phyloP scores from a whole-genome alignment of 805 yeast genomes.

The Lipomyces japonicus region DNA sequence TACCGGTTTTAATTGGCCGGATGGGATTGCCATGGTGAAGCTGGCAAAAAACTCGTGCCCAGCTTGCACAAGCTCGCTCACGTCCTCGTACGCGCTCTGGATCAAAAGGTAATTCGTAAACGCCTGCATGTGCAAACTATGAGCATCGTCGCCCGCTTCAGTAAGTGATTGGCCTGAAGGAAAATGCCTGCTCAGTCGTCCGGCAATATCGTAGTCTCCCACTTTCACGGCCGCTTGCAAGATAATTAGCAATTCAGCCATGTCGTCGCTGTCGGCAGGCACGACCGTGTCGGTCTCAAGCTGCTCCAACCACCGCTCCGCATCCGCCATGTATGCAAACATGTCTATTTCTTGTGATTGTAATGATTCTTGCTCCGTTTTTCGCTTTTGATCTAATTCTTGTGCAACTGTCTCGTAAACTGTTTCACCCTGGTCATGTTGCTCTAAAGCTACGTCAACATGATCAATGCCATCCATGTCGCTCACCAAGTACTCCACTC shows the following conservation, averaged over 20 bases:
- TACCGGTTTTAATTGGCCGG: conserved; percentile 20
- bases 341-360: too few species aligned
- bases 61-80: neutral
- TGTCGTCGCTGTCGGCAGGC: neutral
- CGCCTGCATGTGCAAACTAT: conserved; percentile 9
- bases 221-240: too few species aligned
- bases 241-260: neutral
- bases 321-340: too few species aligned
- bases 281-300: neutral
- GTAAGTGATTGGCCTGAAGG: neutral
- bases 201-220: neutral
- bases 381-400: too few species aligned
- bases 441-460: too few species aligned
- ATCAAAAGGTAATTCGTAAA: conserved; percentile 9
- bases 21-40: conserved; percentile 30
- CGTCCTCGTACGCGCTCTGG: neutral
- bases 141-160: conserved; percentile 8
- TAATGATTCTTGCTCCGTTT: too few species aligned
- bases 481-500: too few species aligned
- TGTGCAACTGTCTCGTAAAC: too few species aligned
- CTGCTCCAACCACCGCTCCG: neutral
- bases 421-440: too few species aligned
- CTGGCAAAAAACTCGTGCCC: conserved; percentile 20
- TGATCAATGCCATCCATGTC: too few species aligned
- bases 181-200: neutral